A percentile compares a stretch with the other conserved stretches of the same genome.
These are phyloP conservation scores for Metarhizium anisopliae DNA, from an alignment of 2,329 filamentous ascomycete species.

Conservation along the genomic window DNA sequence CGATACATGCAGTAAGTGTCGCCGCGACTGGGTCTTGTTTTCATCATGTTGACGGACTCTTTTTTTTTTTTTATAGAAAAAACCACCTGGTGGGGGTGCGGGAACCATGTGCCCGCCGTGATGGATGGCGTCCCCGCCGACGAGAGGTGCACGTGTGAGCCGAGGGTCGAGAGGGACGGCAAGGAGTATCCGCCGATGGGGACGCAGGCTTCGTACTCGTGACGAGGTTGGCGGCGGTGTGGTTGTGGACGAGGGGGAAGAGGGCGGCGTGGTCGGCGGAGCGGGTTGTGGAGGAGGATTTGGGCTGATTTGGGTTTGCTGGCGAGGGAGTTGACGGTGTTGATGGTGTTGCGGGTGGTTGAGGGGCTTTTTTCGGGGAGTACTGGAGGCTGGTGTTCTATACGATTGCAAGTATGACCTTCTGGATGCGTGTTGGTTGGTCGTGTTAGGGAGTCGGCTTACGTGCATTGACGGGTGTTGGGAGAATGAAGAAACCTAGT, in stretches of 20 bases:
- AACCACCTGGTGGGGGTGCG: constrained; percentile 57
- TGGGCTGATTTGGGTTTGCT: constrained; percentile 5
- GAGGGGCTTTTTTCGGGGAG: not conserved
- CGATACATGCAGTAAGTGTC: constrained; percentile 48
- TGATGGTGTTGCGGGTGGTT: not conserved
- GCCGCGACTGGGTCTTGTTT: too few relatives aligned
- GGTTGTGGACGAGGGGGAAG: constrained; percentile 21
- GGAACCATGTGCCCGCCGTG: constrained; percentile 50
- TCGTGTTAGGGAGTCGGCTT: too few relatives aligned
- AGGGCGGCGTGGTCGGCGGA: constrained; percentile 18
- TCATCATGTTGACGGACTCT: not conserved
- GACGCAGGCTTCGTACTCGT: constrained; percentile 29
- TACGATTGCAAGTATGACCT: too few relatives aligned
- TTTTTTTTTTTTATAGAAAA: constrained; percentile 35
- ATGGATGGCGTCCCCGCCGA: constrained; percentile 49
- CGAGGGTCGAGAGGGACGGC: constrained; percentile 51
- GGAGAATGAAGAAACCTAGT: too few relatives aligned
- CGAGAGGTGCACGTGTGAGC: constrained; percentile 58
- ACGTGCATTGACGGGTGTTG: too few relatives aligned
- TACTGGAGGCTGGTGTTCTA: too few relatives aligned
- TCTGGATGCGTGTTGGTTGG: too few relatives aligned
- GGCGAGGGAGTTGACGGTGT: not conserved
- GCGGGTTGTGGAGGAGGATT: constrained; percentile 21
- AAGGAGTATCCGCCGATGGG: constrained; percentile 58
- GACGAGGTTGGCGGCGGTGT: constrained; percentile 15